phyloP scores from a whole-genome alignment of 139 green algal genomes.

The Mesotaenium endlicherianum region DNA sequence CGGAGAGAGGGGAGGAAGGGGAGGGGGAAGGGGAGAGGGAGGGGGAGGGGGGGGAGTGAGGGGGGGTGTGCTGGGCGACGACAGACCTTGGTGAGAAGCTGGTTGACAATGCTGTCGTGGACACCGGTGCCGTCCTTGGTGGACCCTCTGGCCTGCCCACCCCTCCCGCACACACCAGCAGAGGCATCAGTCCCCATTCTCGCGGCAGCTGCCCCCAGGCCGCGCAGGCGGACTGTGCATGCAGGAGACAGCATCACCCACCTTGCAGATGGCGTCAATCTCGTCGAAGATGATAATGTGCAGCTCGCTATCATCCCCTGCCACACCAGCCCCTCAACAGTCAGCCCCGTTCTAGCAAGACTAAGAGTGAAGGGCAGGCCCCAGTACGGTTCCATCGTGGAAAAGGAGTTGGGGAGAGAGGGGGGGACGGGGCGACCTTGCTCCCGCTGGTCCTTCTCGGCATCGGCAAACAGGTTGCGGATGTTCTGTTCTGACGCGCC shows the following conservation, averaged over 20 bases:
- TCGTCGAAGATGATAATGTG: conserved; percentile 99
- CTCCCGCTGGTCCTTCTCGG: conserved; percentile 80
- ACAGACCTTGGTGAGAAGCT: conserved; percentile 92
- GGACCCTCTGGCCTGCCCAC: conserved; percentile 65
- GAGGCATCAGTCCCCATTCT: background rate
- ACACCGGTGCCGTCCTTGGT: conserved; percentile 79
- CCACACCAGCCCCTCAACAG: background rate
- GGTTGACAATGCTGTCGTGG: conserved; percentile 95
- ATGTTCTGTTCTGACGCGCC: conserved; percentile 96
- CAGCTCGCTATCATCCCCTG: conserved; percentile 78
- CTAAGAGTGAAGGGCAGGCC: too few species aligned
- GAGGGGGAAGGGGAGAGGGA: background rate
- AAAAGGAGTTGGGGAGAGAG: too few species aligned
- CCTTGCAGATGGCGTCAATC: conserved; percentile 99
- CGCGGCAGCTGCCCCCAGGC: background rate
- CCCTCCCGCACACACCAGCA: background rate
- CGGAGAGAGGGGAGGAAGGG: background rate
- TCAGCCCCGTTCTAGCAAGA: too few species aligned
- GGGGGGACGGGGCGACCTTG: too few species aligned
- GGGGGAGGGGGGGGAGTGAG: background rate
- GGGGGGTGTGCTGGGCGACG: background rate
- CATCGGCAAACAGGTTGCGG: conserved; percentile 91
- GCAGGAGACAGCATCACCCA: background rate
- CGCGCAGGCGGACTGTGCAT: background rate
- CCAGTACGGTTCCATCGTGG: too few species aligned